Base-by-base conservation (phyloP, 2,329 filamentous ascomycete species). In the Botrytis squamosa region DNA sequence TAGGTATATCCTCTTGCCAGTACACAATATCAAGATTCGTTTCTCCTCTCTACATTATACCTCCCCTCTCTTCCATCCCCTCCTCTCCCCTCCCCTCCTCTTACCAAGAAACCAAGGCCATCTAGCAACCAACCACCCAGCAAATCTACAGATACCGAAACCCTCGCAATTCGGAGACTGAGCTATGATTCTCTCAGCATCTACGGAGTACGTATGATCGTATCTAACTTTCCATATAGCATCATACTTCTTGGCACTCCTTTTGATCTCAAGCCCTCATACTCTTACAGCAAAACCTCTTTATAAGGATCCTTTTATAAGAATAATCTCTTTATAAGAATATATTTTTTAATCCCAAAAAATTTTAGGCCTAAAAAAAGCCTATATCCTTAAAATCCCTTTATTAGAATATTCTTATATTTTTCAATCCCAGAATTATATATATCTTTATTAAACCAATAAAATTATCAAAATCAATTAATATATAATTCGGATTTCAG, bases 101-200 rank as follows among this genome's bases (percentile, higher is more conserved):
- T 12, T 9, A 25, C 16, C 46, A 33, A n/a, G 22, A 22, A 36
- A 25, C 12, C 46, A 49, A 68, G 29, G 16, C 14, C 29, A 22
- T 29, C 63, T 33, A 33, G 44, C 33, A 29, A 29, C 62, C 33
- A 60, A 36, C 18, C 14, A 36, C 33, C 57, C 33, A 38, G 22
- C 8, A 62, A 8, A 42, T 55, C 12, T 16, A 14, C 3, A 63
- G 52, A 57, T 57, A 29, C 60, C 60, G 60, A 63, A 63, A n/a
- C 38, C 60, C 60, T 63, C 60, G 60, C 60, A 42, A 40, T 63
- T 63, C 60, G 60, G 60, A 63, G 25, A n/a, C 60, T 63, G 20
- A 14, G 3, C 25, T 55, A 55, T 55, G 5, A 55, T 55, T 55
- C 25, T 16, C 49, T 9, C 49, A 16, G 12, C 49, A 52, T n/a